A percentile compares a stretch with the other conserved stretches of the same genome.
Evolutionary conservation across 2,329 filamentous ascomycete species (phyloP).

Genomic region (Paracamarosporium sp.): DNA sequence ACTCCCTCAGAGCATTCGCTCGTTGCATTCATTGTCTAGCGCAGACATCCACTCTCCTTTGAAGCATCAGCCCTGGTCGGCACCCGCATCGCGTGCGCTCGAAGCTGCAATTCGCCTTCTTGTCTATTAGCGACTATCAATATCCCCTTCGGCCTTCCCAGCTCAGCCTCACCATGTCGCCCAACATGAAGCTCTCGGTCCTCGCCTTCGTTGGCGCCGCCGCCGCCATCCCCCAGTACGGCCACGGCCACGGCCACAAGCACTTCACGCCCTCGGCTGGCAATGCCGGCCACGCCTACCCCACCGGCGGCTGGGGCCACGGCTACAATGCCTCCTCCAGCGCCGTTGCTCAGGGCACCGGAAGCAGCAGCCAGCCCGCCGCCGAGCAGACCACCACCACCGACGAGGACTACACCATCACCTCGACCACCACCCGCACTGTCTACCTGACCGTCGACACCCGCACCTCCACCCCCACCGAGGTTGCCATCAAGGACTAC

Average conservation of each 20-base stretch:
- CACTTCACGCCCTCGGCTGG: conserved; percentile 15
- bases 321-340: conserved; percentile 30
- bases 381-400: conserved; percentile 34
- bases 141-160: conserved; percentile 1
- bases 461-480: conserved; percentile 26
- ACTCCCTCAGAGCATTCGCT: conserved; percentile 52
- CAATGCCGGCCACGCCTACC: conserved; percentile 32
- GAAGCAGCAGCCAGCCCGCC: conserved; percentile 22
- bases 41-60: conserved; percentile 42
- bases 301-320: conserved; percentile 37
- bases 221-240: conserved; percentile 43
- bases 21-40: conserved; percentile 46
- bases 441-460: conserved; percentile 29
- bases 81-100: conserved; percentile 45
- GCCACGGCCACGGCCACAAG: conserved; percentile 37
- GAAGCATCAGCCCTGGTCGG: conserved; percentile 53
- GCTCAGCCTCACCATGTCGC: conserved; percentile 32
- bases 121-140: conserved; percentile 16
- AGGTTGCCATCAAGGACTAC: conserved; percentile 24
- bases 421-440: conserved; percentile 34
- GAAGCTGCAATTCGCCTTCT: conserved; percentile 41
- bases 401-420: conserved; percentile 30
- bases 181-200: conserved; percentile 48
- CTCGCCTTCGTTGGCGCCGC: conserved; percentile 51
- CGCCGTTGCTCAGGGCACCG: conserved; percentile 22